Conservation (phyloP, 2,329 filamentous ascomycete species). For the Ascochyta fabae region DNA sequence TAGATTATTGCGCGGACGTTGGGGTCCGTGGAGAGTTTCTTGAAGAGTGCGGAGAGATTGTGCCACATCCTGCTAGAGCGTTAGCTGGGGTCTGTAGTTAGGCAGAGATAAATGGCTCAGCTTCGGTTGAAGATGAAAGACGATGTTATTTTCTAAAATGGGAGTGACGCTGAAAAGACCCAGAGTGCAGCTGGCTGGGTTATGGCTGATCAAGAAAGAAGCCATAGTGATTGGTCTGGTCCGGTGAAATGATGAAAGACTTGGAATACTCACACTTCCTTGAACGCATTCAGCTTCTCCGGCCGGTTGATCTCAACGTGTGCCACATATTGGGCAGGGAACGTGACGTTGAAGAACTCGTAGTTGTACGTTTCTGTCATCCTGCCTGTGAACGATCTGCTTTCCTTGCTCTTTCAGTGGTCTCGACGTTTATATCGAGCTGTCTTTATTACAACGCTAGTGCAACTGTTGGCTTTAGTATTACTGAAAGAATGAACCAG, state of each 20-base stretch:
- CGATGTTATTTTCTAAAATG: neutral
- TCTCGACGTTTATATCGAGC: neutral
- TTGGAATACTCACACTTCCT: conserved; percentile 62
- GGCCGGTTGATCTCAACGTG: conserved; percentile 92
- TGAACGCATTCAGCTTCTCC: conserved; percentile 86
- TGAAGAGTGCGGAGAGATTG: conserved; percentile 77
- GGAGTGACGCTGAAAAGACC: neutral
- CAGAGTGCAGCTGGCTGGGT: neutral
- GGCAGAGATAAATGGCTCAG: neutral
- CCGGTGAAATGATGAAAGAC: neutral
- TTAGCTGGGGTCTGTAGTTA: neutral
- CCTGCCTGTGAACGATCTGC: neutral
- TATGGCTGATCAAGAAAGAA: neutral
- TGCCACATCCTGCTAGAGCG: conserved; percentile 72
- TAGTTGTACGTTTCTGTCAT: conserved; percentile 54
- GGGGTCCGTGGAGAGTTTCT: conserved; percentile 72
- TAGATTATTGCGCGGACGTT: conserved; percentile 79
- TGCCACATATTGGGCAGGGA: conserved; percentile 75
- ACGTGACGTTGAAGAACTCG: conserved; percentile 76
- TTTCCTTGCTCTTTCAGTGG: conserved; percentile 18
- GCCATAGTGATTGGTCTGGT: neutral
- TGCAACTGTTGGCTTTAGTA: neutral
- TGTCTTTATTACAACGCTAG: neutral
- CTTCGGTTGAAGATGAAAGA: neutral
- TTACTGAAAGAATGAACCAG: neutral